Evolutionary conservation across 1,284 basidiomycete genomes (phyloP).

Genomic region (Leccinum pachyderme): DNA sequence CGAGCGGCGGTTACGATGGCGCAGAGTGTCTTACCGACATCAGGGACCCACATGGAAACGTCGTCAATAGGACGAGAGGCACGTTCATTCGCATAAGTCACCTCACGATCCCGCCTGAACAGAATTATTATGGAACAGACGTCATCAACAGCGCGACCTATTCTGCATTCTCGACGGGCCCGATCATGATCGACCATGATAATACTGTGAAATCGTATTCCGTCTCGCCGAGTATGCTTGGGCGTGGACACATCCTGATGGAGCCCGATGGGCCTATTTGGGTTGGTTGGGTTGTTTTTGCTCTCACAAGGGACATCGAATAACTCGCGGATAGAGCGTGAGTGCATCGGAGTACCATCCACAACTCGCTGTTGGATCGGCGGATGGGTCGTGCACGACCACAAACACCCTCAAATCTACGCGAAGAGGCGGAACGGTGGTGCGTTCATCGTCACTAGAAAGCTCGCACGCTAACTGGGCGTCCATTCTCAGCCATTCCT

Average conservation of each 20-base stretch:
- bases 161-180: slow-evolving; percentile 62
- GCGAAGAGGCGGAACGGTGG: slow-evolving; percentile 64
- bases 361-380: slow-evolving; percentile 75
- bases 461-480: not conserved
- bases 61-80: slow-evolving; percentile 77
- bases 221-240: slow-evolving; percentile 67
- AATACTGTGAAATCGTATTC: slow-evolving; percentile 74
- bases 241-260: slow-evolving; percentile 67
- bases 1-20: slow-evolving; percentile 78
- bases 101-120: not conserved
- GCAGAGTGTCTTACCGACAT: slow-evolving; percentile 72
- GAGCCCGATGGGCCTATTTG: slow-evolving; percentile 78
- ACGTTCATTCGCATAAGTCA: slow-evolving; percentile 8
- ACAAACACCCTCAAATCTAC: slow-evolving; percentile 71
- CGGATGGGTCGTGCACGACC: slow-evolving; percentile 77
- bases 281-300: slow-evolving; percentile 43
- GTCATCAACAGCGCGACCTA: slow-evolving; percentile 66
- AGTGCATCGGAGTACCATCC: slow-evolving; percentile 83
- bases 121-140: slow-evolving; percentile 42
- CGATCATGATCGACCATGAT: slow-evolving; percentile 75
- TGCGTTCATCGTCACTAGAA: slow-evolving; percentile 36
- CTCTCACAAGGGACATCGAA: not conserved
- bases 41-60: slow-evolving; percentile 58
- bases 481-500: slow-evolving; percentile 60
- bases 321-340: slow-evolving; percentile 51